These are phyloP conservation scores for Pelomyxa schiedti DNA, from an alignment of 78 protist genomes.

Conservation along the genomic window DNA sequence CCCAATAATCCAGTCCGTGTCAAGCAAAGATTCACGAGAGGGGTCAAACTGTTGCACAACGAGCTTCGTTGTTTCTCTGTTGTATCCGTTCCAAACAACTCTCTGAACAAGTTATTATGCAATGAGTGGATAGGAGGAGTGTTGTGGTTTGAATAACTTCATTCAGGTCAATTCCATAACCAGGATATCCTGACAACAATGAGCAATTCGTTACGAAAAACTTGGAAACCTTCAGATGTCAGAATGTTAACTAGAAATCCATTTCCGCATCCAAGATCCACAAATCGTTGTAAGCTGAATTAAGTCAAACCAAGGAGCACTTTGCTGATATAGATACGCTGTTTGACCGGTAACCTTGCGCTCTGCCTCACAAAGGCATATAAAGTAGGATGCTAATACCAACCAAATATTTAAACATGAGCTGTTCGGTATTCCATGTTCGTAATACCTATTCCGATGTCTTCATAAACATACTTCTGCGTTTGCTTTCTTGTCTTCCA, in stretches of 20 bases:
- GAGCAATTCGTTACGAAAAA: too few species aligned
- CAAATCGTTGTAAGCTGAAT: slow-evolving; percentile 18
- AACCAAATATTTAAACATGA: too few species aligned
- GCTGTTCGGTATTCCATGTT: too few species aligned
- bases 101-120: background rate
- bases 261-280: slow-evolving; percentile 69
- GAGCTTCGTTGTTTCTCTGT: slow-evolving; percentile 7
- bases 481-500: slow-evolving; percentile 45
- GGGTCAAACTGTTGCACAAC: slow-evolving; percentile 14
- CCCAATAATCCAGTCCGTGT: slow-evolving; percentile 52
- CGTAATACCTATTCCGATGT: slow-evolving; percentile 29
- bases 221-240: slow-evolving; percentile 54
- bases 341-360: too few species aligned
- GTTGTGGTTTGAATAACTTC: background rate
- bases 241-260: slow-evolving; percentile 45
- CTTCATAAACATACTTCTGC: slow-evolving; percentile 53
- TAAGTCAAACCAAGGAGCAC: background rate
- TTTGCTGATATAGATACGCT: background rate
- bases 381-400: slow-evolving; percentile 22
- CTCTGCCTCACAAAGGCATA: slow-evolving; percentile 25
- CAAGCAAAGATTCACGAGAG: background rate
- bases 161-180: slow-evolving; percentile 40
- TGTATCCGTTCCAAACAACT: slow-evolving; percentile 26
- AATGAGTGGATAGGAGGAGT: background rate
- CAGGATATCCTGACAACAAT: too few species aligned